Base-by-base conservation (phyloP, 2,329 filamentous ascomycete species). In the Calonectria henricotiae region DNA sequence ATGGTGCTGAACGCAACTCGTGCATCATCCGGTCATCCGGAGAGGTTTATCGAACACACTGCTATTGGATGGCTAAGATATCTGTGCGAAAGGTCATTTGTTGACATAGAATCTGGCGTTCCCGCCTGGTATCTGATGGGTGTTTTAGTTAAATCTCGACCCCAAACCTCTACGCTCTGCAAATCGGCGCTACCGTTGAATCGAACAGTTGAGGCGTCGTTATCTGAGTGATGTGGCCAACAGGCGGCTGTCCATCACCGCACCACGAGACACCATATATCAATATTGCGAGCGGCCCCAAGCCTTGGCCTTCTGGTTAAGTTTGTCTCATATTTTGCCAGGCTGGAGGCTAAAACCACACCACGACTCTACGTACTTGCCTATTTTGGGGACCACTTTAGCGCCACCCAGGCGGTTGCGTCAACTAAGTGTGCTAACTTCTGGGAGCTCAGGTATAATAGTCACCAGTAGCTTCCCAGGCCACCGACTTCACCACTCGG, bases 201-300 rank as follows among this genome's bases (percentile, higher is more conserved):
- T 58, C 67, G 41, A 63, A 63, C 73, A 75, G 73, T 75, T 74
- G 73, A 75, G 73, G 72, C 72, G 71, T 71, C 62, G 30, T 68
- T 65, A 61, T 68, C 68, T 69, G 61, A 60, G 64, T 63, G 65
- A 74, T 44, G 55, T 61, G 66, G 60, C 72, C 65, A 68, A 62
- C 55, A 60, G 60, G 37, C 58, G 43, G 25, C 41, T 30, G 27
- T 30, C 63, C 27, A 47, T 65, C 64, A 46, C 35, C 39, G 35
- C 41, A 32, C 67, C 58, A 73, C 67, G 70, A 71, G 68, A 70
- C 73, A 67, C 37, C 68, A 74, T 69, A 73, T 75, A 72, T 67
- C 69, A 75, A 76, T 77, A 71, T 75, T 70, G 62, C 69, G 70
- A 68, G 63, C 70, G 75, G 72, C 62, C 66, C 71, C 70, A 66